These are phyloP conservation scores for Acer campestre DNA, from an alignment of 345 rosid genomes.

Conservation along the genomic window DNA sequence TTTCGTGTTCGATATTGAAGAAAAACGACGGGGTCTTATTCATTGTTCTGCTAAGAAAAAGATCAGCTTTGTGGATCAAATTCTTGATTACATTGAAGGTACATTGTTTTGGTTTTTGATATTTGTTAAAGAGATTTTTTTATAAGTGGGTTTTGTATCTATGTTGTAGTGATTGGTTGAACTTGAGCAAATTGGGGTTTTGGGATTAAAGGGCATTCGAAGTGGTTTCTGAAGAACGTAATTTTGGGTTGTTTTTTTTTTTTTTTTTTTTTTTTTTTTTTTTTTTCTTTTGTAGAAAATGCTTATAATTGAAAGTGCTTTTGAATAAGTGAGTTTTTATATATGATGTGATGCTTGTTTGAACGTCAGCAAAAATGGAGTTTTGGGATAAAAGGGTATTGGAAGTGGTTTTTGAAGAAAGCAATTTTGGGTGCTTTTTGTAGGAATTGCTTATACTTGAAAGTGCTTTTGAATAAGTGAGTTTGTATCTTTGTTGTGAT, in stretches of 20 bases:
- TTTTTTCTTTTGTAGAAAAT: background rate
- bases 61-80: conserved; percentile 76
- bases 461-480: background rate
- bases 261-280: no score
- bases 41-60: conserved; percentile 86
- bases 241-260: no score
- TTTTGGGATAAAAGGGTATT: background rate
- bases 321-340: background rate
- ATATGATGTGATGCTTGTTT: background rate
- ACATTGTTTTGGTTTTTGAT: background rate
- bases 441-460: background rate
- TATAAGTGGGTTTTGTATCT: background rate
- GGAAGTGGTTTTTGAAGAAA: background rate
- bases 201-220: background rate
- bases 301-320: background rate
- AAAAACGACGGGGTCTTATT: conserved; percentile 21
- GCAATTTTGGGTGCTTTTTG: background rate
- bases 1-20: conserved; percentile 15
- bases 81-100: conserved; percentile 96
- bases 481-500: background rate
- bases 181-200: background rate
- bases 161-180: background rate
- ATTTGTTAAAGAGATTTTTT: background rate
- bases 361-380: background rate
- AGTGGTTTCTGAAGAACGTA: background rate